Evolutionary conservation across 139 green algal species (phyloP).

Genomic region (Chlorella sorokiniana): DNA sequence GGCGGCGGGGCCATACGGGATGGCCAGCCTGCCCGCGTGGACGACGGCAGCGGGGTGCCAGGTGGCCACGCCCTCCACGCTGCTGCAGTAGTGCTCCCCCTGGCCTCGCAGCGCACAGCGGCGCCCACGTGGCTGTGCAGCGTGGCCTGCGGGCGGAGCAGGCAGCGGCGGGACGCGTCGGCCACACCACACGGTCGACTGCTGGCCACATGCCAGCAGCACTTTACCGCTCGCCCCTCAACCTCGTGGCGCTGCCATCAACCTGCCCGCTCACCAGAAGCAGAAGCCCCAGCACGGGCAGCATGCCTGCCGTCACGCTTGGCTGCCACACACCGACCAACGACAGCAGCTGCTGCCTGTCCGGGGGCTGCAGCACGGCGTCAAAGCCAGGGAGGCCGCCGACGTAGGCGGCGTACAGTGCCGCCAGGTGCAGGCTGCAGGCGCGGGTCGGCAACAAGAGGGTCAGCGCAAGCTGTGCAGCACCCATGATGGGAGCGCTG

Average conservation of each 20-base stretch:
- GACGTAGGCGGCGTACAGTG: slow-evolving; percentile 32
- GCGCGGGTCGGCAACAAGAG: neutral
- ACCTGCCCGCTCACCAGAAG: slow-evolving; percentile 52
- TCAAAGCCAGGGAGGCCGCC: slow-evolving; percentile 18
- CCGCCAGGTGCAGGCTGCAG: slow-evolving; percentile 37
- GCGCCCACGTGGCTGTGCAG: slow-evolving; percentile 26
- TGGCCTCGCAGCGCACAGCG: neutral
- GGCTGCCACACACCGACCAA: slow-evolving; percentile 39
- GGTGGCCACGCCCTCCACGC: slow-evolving; percentile 14
- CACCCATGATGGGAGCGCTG: neutral
- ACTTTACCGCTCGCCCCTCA: no score
- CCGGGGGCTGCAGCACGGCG: slow-evolving; percentile 11
- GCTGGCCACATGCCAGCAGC: no score
- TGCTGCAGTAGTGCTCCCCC: neutral
- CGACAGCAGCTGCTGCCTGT: neutral
- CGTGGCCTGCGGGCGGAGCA: slow-evolving; percentile 42
- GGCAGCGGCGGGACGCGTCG: no score
- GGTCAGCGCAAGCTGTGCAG: neutral
- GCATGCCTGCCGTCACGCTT: slow-evolving; percentile 10
- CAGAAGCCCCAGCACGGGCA: slow-evolving; percentile 41
- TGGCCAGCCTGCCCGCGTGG: slow-evolving; percentile 4
- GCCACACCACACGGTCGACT: no score
- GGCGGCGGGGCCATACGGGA: slow-evolving; percentile 26
- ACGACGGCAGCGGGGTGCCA: slow-evolving; percentile 11
- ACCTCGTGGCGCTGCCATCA: no score